Percentiles rank a stretch among this genome's conserved stretches.
Conservation (phyloP, 2,329 filamentous ascomycete genomes). For the Trichophaea hybrida region DNA sequence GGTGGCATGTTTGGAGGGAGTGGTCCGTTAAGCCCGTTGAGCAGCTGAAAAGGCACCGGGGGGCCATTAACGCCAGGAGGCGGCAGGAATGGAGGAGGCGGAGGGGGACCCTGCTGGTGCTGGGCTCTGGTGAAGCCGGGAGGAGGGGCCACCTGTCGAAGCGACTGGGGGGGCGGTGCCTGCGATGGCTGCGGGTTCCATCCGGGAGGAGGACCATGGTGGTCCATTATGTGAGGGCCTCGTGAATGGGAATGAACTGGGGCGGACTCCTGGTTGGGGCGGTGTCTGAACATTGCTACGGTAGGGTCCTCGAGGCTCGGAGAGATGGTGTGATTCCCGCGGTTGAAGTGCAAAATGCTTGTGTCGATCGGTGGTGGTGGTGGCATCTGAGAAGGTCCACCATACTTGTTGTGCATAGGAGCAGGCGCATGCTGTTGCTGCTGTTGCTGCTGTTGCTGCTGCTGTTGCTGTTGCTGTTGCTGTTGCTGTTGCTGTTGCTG, state of each 20-base stretch:
- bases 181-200: conserved; percentile 19
- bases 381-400: conserved; percentile 24
- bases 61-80: conserved; percentile 20
- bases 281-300: conserved; percentile 20
- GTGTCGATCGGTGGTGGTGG: conserved; percentile 24
- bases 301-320: conserved; percentile 20
- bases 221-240: conserved; percentile 22
- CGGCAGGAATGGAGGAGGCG: conserved; percentile 20
- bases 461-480: conserved; percentile 3
- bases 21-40: conserved; percentile 12
- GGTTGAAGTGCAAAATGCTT: conserved; percentile 18
- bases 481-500: conserved; percentile 5
- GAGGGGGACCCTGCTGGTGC: conserved; percentile 22
- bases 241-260: conserved; percentile 13
- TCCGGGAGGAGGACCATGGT: conserved; percentile 19
- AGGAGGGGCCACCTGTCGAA: conserved; percentile 20
- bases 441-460: conserved; percentile 7
- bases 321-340: conserved; percentile 21
- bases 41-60: conserved; percentile 21
- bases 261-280: conserved; percentile 13
- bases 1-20: conserved; percentile 22
- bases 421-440: conserved; percentile 3
- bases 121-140: conserved; percentile 21
- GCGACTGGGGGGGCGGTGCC: conserved; percentile 16
- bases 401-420: conserved; percentile 18